A percentile compares a stretch with the other conserved stretches of the same genome.
These are phyloP conservation scores for Huiozyma sinensis DNA, from an alignment of 805 yeast genomes.

Conservation along the genomic window DNA sequence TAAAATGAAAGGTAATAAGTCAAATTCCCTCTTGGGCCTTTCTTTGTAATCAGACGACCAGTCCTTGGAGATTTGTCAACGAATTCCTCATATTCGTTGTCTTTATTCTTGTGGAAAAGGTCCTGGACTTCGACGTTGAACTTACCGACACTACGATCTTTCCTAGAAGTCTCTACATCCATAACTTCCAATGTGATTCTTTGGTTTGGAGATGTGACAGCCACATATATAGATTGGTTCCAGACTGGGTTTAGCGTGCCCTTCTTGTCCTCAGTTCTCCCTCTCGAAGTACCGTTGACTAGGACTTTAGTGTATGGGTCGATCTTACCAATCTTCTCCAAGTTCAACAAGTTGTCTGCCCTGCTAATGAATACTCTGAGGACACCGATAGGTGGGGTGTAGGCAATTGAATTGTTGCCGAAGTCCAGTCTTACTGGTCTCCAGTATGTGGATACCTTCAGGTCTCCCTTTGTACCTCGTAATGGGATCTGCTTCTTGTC, in stretches of 20 bases:
- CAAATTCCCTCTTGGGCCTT: constrained; percentile 76
- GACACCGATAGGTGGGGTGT: constrained; percentile 92
- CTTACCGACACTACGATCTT: constrained; percentile 81
- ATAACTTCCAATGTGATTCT: constrained; percentile 76
- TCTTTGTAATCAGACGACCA: constrained; percentile 57
- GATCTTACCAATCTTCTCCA: constrained; percentile 81
- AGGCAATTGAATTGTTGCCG: constrained; percentile 64
- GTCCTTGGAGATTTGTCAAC: constrained; percentile 45
- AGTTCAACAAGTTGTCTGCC: constrained; percentile 68
- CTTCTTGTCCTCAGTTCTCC: constrained; percentile 61
- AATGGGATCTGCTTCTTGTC: constrained; percentile 72
- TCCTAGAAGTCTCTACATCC: constrained; percentile 75
- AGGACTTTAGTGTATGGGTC: constrained; percentile 84
- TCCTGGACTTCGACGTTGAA: constrained; percentile 60
- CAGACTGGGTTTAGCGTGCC: constrained; percentile 71
- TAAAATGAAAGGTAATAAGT: constrained; percentile 70
- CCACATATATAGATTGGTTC: constrained; percentile 73
- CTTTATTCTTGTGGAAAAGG: constrained; percentile 47
- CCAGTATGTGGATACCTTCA: constrained; percentile 65
- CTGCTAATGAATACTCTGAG: constrained; percentile 60
- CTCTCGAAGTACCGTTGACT: constrained; percentile 64
- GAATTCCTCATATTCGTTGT: constrained; percentile 53
- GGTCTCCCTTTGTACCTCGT: constrained; percentile 45
- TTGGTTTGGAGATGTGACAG: constrained; percentile 76
- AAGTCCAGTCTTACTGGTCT: constrained; percentile 70